phyloP scores from a whole-genome alignment of 75 land plant genomes.

The Selaginella tamariscina region DNA sequence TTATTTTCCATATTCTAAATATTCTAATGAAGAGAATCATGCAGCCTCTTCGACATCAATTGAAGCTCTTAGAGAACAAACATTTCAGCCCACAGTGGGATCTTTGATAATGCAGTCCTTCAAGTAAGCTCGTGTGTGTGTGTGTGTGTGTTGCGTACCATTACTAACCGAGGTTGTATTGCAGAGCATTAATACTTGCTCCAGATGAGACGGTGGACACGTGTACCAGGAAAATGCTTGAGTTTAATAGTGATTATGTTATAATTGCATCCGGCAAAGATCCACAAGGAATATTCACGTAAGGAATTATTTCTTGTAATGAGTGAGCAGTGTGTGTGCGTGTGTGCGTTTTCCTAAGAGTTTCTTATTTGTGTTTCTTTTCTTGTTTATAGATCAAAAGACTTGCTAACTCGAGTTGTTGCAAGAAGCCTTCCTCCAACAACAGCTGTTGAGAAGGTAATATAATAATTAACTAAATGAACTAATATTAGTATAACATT shows the following conservation, averaged over 20 bases:
- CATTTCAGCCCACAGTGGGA: not conserved
- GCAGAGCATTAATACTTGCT: not conserved
- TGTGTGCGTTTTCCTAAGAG: not conserved
- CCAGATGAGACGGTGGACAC: constrained; percentile 1
- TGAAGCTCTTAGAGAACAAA: not conserved
- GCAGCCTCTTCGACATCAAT: not conserved
- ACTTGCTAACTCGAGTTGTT: constrained; percentile 8
- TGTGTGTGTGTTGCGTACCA: not conserved
- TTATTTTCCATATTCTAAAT: too few species aligned
- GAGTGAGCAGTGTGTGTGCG: too few species aligned
- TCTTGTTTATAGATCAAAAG: constrained; percentile 1
- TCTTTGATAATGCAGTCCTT: not conserved
- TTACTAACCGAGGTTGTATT: not conserved
- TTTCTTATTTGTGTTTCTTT: not conserved
- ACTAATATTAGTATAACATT: too few species aligned
- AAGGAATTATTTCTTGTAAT: not conserved
- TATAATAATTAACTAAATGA: too few species aligned
- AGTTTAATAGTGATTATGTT: not conserved
- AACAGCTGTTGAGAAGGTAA: constrained; percentile 4
- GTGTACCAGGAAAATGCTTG: not conserved
- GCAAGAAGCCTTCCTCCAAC: not conserved
- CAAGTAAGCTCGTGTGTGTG: too few species aligned
- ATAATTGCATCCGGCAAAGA: not conserved
- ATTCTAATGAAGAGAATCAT: too few species aligned
- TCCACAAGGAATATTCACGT: constrained; percentile 2